Evolutionary conservation across 331 rosid species (phyloP).

Genomic region (Malus hybrid): DNA sequence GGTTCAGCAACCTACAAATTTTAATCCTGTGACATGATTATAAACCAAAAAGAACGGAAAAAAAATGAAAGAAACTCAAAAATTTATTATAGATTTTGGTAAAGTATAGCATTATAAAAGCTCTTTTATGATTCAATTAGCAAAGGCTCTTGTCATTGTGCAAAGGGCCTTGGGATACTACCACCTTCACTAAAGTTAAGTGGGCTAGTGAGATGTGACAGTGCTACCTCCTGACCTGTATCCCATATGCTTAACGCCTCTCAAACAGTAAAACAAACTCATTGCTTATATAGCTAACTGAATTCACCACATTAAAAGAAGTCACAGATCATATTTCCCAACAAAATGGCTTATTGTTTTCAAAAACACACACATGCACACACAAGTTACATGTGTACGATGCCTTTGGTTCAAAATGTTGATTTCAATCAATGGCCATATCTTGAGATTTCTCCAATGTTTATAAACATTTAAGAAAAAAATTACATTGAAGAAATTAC

Average conservation of each 20-base stretch:
- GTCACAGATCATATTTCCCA: neutral
- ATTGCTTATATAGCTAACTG: neutral
- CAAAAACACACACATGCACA: neutral
- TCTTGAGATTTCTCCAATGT: slow-evolving; percentile 1
- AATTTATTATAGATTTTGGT: slow-evolving; percentile 5
- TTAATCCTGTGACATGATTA: slow-evolving; percentile 52
- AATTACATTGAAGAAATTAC: slow-evolving; percentile 39
- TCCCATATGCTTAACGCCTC: neutral
- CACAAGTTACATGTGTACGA: neutral
- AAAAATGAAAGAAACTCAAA: slow-evolving; percentile 19
- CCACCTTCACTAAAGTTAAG: neutral
- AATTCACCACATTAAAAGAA: neutral
- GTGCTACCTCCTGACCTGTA: neutral
- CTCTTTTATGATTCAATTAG: neutral
- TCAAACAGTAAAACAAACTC: neutral
- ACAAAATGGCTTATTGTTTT: neutral
- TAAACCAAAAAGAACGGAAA: slow-evolving; percentile 18
- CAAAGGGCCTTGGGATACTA: neutral
- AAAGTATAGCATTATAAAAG: neutral
- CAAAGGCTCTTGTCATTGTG: neutral
- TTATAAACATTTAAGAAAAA: slow-evolving; percentile 1
- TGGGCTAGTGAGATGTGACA: neutral
- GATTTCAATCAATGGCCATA: slow-evolving; percentile 7
- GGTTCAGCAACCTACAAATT: slow-evolving; percentile 75
- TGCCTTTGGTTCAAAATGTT: neutral